A percentile compares a stretch with the other conserved stretches of the same genome.
Conservation (phyloP, 192 early-diverging fungal species). For the Chytriomyces confervae region DNA sequence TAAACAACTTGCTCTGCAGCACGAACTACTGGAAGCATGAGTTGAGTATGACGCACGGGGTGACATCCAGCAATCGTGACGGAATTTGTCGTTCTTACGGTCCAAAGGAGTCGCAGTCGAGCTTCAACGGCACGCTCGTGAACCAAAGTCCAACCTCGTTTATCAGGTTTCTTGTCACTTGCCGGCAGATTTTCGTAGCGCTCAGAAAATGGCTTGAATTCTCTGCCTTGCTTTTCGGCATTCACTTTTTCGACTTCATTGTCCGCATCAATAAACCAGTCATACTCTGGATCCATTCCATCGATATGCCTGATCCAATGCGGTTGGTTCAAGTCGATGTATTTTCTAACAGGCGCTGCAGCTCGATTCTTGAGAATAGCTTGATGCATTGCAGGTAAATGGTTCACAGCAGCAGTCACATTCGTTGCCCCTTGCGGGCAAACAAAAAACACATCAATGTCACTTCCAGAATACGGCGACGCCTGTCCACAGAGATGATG, state of each 20-base stretch:
- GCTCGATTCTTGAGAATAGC: conserved; percentile 8
- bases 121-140: conserved; percentile 9
- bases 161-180: not conserved
- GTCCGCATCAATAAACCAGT: conserved; percentile 17
- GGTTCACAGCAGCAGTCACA: conserved; percentile 15
- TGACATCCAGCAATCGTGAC: conserved; percentile 35
- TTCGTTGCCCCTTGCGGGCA: conserved; percentile 11
- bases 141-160: conserved; percentile 24
- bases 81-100: conserved; percentile 41
- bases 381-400: conserved; percentile 20
- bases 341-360: conserved; percentile 6
- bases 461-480: conserved; percentile 16
- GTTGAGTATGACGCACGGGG: conserved; percentile 34
- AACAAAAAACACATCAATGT: conserved; percentile 38
- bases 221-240: not conserved
- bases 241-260: conserved; percentile 11
- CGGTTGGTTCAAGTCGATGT: not conserved
- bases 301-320: conserved; percentile 12
- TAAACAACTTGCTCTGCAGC: conserved; percentile 34
- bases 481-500: conserved; percentile 14
- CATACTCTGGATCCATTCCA: not conserved
- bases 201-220: not conserved
- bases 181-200: not conserved
- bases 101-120: conserved; percentile 28
- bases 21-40: conserved; percentile 41